Conservation (phyloP, 768 basidiomycete genomes). For the Asterophora parasitica region DNA sequence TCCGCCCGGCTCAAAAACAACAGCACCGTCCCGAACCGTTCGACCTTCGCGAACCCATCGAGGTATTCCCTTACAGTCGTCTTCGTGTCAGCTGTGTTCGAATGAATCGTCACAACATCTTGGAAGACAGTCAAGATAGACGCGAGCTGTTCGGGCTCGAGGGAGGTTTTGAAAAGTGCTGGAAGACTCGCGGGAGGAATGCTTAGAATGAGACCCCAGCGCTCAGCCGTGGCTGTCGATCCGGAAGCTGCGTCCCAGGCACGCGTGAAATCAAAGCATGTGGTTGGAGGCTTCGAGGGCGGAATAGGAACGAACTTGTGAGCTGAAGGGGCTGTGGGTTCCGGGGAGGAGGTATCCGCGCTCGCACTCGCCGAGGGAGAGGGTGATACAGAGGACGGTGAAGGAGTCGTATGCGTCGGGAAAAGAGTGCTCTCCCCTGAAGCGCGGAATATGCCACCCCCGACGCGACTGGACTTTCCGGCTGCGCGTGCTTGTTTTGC, state of each 20-base stretch:
- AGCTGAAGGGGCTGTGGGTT: not conserved
- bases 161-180: slow-evolving; percentile 59
- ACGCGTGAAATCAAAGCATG: slow-evolving; percentile 60
- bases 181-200: slow-evolving; percentile 55
- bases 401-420: slow-evolving; percentile 23
- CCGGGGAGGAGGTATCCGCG: not conserved
- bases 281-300: slow-evolving; percentile 29
- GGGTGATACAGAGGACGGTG: slow-evolving; percentile 2
- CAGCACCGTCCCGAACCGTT: slow-evolving; percentile 59
- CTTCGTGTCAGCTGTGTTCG: slow-evolving; percentile 7
- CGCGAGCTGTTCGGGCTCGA: slow-evolving; percentile 60
- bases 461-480: slow-evolving; percentile 40
- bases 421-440: slow-evolving; percentile 61
- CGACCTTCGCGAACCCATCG: slow-evolving; percentile 45
- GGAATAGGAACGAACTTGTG: not conserved
- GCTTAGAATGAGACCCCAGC: slow-evolving; percentile 53
- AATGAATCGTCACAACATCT: slow-evolving; percentile 19
- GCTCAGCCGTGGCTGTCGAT: slow-evolving; percentile 30
- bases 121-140: slow-evolving; percentile 53
- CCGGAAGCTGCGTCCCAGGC: slow-evolving; percentile 44
- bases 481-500: slow-evolving; percentile 53
- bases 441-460: slow-evolving; percentile 70
- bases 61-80: slow-evolving; percentile 38
- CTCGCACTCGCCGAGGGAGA: slow-evolving; percentile 1
- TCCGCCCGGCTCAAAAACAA: slow-evolving; percentile 60